A percentile compares a stretch with the other conserved stretches of the same genome.
Evolutionary conservation across 306 rosid genomes (phyloP).

Genomic region (Mucuna pruriens): DNA sequence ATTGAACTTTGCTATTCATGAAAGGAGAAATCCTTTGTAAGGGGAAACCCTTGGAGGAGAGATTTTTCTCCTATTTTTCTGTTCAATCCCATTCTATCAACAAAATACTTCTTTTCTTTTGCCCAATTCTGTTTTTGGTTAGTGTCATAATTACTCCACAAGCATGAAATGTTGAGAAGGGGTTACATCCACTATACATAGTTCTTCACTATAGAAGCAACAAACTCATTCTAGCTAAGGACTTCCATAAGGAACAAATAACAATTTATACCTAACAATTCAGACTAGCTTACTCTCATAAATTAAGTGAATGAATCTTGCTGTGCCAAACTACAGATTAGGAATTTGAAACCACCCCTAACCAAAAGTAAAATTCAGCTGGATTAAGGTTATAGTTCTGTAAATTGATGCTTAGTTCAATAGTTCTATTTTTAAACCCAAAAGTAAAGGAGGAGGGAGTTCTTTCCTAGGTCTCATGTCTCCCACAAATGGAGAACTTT

Average conservation of each 20-base stretch:
- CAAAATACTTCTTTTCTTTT: neutral
- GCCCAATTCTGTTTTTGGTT: neutral
- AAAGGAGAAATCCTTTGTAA: neutral
- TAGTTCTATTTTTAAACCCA: neutral
- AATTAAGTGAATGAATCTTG: neutral
- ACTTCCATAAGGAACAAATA: slow-evolving; percentile 3
- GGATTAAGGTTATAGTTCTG: neutral
- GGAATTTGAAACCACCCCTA: slow-evolving; percentile 4
- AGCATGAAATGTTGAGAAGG: slow-evolving; percentile 15
- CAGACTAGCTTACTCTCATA: neutral
- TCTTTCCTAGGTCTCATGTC: neutral
- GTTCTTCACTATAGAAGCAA: slow-evolving; percentile 5
- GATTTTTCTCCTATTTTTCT: neutral
- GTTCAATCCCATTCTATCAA: neutral
- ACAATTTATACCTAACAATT: neutral
- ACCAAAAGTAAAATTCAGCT: neutral
- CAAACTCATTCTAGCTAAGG: slow-evolving; percentile 1
- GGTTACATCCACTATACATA: neutral
- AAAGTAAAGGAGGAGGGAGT: neutral
- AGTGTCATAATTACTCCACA: slow-evolving; percentile 3
- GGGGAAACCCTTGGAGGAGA: neutral
- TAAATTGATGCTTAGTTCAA: neutral
- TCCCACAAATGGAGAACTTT: neutral
- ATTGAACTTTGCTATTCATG: neutral
- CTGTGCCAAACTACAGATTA: neutral